Evolutionary conservation across 192 early-diverging fungal species (phyloP).

Genomic region (Backusella macrospora): DNA sequence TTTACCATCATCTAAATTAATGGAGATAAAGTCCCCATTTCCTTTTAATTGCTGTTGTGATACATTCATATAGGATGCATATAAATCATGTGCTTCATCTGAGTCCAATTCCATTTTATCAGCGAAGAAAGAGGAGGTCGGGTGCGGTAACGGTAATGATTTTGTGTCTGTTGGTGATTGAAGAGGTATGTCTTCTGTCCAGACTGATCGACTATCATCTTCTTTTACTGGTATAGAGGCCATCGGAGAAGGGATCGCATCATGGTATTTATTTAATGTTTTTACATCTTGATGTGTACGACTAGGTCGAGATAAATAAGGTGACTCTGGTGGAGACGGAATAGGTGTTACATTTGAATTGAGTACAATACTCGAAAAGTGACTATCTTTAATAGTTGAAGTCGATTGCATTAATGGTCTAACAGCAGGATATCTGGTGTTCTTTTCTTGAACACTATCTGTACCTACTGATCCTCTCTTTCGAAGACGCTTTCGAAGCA

Average conservation of each 20-base stretch:
- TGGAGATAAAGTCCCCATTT: conserved; percentile 12
- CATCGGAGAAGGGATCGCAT: neutral
- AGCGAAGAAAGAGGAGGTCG: conserved; percentile 23
- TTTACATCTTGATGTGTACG: neutral
- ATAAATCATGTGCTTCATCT: conserved; percentile 25
- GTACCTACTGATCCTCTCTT: conserved; percentile 1
- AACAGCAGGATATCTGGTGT: conserved; percentile 2
- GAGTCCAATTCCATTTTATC: conserved; percentile 31
- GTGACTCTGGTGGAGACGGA: neutral
- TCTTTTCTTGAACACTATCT: conserved; percentile 6
- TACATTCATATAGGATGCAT: conserved; percentile 17
- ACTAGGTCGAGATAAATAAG: neutral
- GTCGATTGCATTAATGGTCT: conserved; percentile 16
- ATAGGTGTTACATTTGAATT: conserved; percentile 2
- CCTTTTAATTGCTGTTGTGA: neutral
- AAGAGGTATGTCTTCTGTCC: conserved; percentile 11
- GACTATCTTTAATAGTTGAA: neutral
- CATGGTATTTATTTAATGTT: neutral
- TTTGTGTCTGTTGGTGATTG: neutral
- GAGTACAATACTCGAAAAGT: conserved; percentile 10
- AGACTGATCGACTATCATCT: neutral
- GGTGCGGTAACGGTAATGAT: conserved; percentile 10
- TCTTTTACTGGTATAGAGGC: conserved; percentile 9
- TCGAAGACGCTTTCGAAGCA: conserved; percentile 14
- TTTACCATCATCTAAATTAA: conserved; percentile 15